Evolutionary conservation across 1,139 yeast species (phyloP).

Genomic region (Candida sp.): DNA sequence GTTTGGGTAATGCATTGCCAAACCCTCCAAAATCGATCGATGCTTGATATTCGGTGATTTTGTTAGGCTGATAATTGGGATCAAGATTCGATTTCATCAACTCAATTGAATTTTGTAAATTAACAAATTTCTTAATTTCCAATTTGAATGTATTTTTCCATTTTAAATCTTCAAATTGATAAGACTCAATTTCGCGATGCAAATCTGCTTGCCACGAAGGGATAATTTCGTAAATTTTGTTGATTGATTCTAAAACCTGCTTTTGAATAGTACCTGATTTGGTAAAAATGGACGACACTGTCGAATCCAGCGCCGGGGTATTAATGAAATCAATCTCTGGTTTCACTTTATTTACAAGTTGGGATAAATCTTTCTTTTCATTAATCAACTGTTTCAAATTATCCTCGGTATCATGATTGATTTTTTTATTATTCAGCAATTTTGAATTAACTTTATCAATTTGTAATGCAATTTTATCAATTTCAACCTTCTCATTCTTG

Average conservation of each 20-base stretch:
- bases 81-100: constrained; percentile 23
- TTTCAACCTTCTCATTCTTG: constrained; percentile 20
- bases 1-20: constrained; percentile 32
- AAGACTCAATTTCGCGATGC: constrained; percentile 24
- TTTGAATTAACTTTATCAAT: constrained; percentile 11
- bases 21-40: constrained; percentile 42
- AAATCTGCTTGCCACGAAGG: constrained; percentile 39
- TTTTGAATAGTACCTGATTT: constrained; percentile 31
- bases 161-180: constrained; percentile 26
- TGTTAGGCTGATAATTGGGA: constrained; percentile 28
- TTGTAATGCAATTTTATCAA: constrained; percentile 13
- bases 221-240: constrained; percentile 19
- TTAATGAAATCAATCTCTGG: constrained; percentile 27
- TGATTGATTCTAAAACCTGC: constrained; percentile 23
- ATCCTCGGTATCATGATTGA: constrained; percentile 24
- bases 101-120: constrained; percentile 29
- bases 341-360: constrained; percentile 17
- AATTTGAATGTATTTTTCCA: constrained; percentile 32
- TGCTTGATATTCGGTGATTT: constrained; percentile 36
- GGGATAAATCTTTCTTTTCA: constrained; percentile 24
- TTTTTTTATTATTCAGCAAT: constrained; percentile 13
- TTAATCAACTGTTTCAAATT: constrained; percentile 16
- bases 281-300: constrained; percentile 17
- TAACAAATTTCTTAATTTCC: constrained; percentile 31
- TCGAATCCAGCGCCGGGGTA: constrained; percentile 5